Base-by-base conservation (phyloP, 2,329 filamentous ascomycete genomes). In the Alternaria consortialis region DNA sequence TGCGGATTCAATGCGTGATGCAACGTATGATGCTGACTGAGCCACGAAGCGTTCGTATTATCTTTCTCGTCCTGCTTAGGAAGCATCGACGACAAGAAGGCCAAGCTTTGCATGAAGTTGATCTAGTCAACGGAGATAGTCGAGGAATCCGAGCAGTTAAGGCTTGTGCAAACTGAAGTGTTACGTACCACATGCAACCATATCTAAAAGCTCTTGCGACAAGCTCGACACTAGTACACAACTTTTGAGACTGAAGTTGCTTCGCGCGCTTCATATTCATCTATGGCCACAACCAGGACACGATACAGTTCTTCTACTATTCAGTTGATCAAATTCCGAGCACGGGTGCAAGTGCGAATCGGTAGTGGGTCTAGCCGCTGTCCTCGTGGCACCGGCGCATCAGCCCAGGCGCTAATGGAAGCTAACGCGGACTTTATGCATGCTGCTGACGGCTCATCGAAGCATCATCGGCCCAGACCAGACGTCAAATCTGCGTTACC, bases 351-450 rank as follows among this genome's bases (percentile, higher is more conserved):
- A 50, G 15, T 25, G 32, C 46, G 46, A 27, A 9, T 11, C 8
- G 46, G 32, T 36, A 37, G 46, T 50, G 46, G 46, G 20, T 36
- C 32, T 15, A 25, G 46, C 46, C 46, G 31, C 32, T 27, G 46
- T 50, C 20, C 34, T 27, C 8, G 9, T 50, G 46, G 46, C 46
- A 50, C 31, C 34, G 32, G 32, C 15, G 46, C 31, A 50, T 36
- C 31, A 55, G 42, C 53, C 20, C 31, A 55, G 29, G 7, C 44
- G 9, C 37, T 40, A 40, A 6, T 17, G 37, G 37, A 20, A 39
- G 34, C 44, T 52, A 52, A 42, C 20, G 34, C 46, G 46, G 54
- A 57, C 20, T 44, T 57, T 42, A 57, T 52, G 54, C 54, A 57
- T 8, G 44, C 54, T 57, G 46, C 54, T 57, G 46, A 57, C 54